Conservation (phyloP, 306 rosid genomes). For the Acacia crassicarpa region DNA sequence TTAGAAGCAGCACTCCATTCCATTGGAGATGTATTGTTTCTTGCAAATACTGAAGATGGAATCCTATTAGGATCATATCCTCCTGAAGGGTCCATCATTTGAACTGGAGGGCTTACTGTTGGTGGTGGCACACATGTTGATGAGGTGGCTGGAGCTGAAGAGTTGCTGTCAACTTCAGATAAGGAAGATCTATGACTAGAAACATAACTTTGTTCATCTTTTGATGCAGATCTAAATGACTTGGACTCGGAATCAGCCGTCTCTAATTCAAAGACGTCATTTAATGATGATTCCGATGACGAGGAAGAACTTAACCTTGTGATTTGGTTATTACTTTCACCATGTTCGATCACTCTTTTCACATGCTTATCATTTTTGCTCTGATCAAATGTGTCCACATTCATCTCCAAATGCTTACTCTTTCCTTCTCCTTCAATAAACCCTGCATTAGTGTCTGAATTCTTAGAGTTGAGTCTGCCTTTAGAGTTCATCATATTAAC, state of each 20-base stretch:
- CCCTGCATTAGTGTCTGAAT: conserved; percentile 30
- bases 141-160: conserved; percentile 3
- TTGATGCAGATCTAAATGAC: conserved; percentile 14
- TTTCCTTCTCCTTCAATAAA: conserved; percentile 30
- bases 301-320: conserved; percentile 30
- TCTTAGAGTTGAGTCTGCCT: conserved; percentile 8
- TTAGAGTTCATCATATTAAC: background rate
- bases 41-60: conserved; percentile 67
- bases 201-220: conserved; percentile 29
- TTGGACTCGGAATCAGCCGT: conserved; percentile 11
- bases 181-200: conserved; percentile 31
- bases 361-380: conserved; percentile 14
- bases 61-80: conserved; percentile 63
- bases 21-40: conserved; percentile 39
- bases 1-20: conserved; percentile 93
- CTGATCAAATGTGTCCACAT: conserved; percentile 27
- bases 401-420: conserved; percentile 28
- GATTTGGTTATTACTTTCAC: background rate
- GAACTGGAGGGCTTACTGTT: conserved; percentile 52
- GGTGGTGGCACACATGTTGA: conserved; percentile 41
- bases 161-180: conserved; percentile 34
- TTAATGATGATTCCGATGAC: conserved; percentile 31
- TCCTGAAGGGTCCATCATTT: conserved; percentile 67
- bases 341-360: conserved; percentile 1
- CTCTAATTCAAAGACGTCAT: conserved; percentile 38